Evolutionary conservation across 108 stramenopile genomes (phyloP), one percentile per base, ranked within the genome.

Genomic region (Skeletonema grethae): DNA sequence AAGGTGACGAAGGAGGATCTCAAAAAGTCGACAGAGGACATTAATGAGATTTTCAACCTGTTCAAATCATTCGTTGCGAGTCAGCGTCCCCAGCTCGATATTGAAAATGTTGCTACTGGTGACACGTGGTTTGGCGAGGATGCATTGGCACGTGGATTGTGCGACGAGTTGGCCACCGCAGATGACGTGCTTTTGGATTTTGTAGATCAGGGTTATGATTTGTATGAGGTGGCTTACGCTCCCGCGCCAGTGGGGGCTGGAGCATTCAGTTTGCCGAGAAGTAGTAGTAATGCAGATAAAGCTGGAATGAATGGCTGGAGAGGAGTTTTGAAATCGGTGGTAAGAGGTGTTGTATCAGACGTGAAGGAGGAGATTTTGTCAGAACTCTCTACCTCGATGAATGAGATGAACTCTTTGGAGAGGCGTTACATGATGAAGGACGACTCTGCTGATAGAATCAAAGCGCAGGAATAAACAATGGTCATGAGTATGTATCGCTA

Each of bases 111-210:
- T 24, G 94, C 96, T 8, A 98, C 97, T 8, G 97, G 97, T 2
- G 97, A 98, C 61, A 94, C 94, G 5, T 98, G 97, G 97, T 95
- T 95, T 70, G 97, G 95, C 7, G 75, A 79, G 22, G 92, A 90
- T 35, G 97, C 97, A 0, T 70, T 96, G 41, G 90, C 85, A 45
- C 76, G 69, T 48, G 91, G 92, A 32, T 67, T 98, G 16, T 93
- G 92, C 61, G 97, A 98, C 72, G 96, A 95, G 34, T 78, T 98
- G 65, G 83, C 76, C 53, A 95, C 96, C 0, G 85, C 81, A 1
- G 97, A 98, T 68, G 94, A 95, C 46, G 71, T 94, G 5, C 66
- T 95, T 5, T 60, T 89, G 48, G 84, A 94, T 41, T 92, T 82
- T 63, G 82, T 93, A 10, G 77, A 94, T 57, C 64, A 78, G 63